phyloP scores from a whole-genome alignment of 768 basidiomycete species.

The Rhodotorula paludigena region DNA sequence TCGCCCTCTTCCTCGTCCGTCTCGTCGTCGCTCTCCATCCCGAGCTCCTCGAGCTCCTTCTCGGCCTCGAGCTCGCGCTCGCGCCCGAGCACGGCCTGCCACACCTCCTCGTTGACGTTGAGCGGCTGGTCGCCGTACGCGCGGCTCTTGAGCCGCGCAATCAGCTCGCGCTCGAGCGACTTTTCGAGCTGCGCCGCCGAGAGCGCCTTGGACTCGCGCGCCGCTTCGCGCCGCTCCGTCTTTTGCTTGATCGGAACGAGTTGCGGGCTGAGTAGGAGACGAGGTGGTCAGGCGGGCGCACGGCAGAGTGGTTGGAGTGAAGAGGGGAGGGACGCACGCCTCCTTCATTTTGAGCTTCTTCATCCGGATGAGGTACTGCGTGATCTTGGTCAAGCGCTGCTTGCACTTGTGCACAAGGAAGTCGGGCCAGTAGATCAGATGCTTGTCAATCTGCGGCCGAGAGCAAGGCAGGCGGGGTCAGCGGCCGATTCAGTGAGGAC shows the following conservation, averaged over 20 bases:
- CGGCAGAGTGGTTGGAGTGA: not conserved
- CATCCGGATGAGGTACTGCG: conserved; percentile 99
- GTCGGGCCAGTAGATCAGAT: conserved; percentile 97
- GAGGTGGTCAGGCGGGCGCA: not conserved
- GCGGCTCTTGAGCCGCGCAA: conserved; percentile 90
- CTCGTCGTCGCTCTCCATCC: conserved; percentile 53
- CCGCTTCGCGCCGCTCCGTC: conserved; percentile 82
- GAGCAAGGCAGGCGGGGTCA: not conserved
- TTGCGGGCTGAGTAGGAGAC: conserved; percentile 61
- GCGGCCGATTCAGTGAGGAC: not conserved
- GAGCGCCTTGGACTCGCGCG: conserved; percentile 90
- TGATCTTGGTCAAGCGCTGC: conserved; percentile 97
- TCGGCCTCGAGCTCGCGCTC: conserved; percentile 59
- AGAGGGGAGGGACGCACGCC: conserved; percentile 22
- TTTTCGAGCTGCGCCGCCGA: conserved; percentile 91
- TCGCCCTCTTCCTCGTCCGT: conserved; percentile 59
- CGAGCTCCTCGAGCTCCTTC: conserved; percentile 50
- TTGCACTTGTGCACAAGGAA: conserved; percentile 98
- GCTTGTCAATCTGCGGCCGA: conserved; percentile 71
- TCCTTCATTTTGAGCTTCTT: conserved; percentile 57
- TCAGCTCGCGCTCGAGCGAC: conserved; percentile 90
- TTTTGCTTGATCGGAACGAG: conserved; percentile 96
- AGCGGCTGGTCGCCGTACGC: conserved; percentile 96
- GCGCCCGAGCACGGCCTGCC: conserved; percentile 82
- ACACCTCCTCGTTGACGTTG: conserved; percentile 95